phyloP scores from a whole-genome alignment of 495 filamentous ascomycete species.

The Aspergillus incahuasiensis region DNA sequence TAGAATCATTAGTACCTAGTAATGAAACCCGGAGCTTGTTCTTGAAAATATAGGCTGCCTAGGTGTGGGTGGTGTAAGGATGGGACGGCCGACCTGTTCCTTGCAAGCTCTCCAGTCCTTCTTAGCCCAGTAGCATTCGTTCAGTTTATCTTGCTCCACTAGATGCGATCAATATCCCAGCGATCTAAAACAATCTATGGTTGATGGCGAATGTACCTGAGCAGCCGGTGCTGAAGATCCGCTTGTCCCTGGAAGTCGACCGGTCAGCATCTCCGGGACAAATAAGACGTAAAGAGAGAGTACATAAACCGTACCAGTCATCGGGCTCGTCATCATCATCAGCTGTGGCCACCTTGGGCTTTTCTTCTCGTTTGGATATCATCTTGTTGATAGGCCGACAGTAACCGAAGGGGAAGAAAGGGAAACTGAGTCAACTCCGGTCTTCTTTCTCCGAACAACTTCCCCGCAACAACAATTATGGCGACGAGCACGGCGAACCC shows the following conservation, averaged over 20 bases:
- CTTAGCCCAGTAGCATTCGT: conserved; percentile 92
- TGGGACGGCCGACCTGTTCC: conserved; percentile 63
- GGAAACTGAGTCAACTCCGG: conserved; percentile 3
- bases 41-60: background rate
- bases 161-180: background rate
- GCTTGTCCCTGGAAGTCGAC: conserved; percentile 68
- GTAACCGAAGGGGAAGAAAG: conserved; percentile 2
- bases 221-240: conserved; percentile 95
- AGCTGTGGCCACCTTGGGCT: conserved; percentile 33
- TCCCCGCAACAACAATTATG: conserved; percentile 26
- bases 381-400: conserved; percentile 22
- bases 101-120: conserved; percentile 93
- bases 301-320: conserved; percentile 64
- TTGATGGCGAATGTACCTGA: conserved; percentile 55
- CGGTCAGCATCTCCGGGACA: conserved; percentile 2
- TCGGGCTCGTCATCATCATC: conserved; percentile 83
- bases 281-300: background rate
- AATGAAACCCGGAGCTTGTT: background rate
- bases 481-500: conserved; percentile 24
- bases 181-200: background rate
- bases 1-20: background rate
- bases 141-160: conserved; percentile 90
- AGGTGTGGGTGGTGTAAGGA: background rate
- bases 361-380: conserved; percentile 35
- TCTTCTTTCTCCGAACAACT: conserved; percentile 5